Evolutionary conservation across 192 early-diverging fungal species (phyloP).

Genomic region (Coemansia sp.): DNA sequence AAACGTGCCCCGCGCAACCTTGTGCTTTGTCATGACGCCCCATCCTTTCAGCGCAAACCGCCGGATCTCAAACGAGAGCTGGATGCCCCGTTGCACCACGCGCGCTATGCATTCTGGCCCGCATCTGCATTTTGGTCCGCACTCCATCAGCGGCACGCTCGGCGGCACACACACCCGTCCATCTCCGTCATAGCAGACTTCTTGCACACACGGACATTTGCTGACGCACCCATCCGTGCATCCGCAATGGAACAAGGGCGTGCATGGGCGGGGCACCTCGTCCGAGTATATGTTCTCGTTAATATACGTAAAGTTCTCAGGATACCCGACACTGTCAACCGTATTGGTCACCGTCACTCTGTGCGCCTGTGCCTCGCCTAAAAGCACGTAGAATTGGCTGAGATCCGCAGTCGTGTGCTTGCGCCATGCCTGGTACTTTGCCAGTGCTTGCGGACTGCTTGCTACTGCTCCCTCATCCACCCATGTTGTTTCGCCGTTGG

Average conservation of each 20-base stretch:
- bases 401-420: slow-evolving; percentile 36
- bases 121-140: slow-evolving; percentile 44
- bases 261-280: slow-evolving; percentile 44
- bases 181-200: slow-evolving; percentile 30
- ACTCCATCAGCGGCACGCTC: slow-evolving; percentile 34
- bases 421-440: slow-evolving; percentile 14
- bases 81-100: slow-evolving; percentile 47
- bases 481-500: slow-evolving; percentile 28
- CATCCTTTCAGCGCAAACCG: slow-evolving; percentile 47
- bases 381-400: slow-evolving; percentile 32
- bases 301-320: slow-evolving; percentile 45
- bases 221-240: slow-evolving; percentile 27
- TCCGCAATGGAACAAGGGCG: slow-evolving; percentile 34
- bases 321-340: slow-evolving; percentile 36
- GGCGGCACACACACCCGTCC: slow-evolving; percentile 21
- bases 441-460: slow-evolving; percentile 12
- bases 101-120: slow-evolving; percentile 33
- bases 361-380: slow-evolving; percentile 14
- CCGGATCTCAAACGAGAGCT: slow-evolving; percentile 42
- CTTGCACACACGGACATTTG: slow-evolving; percentile 28
- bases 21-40: slow-evolving; percentile 42
- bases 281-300: slow-evolving; percentile 37
- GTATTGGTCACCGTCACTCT: slow-evolving; percentile 39
- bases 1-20: slow-evolving; percentile 63
- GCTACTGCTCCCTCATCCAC: slow-evolving; percentile 8